Percentiles rank a stretch among this genome's conserved stretches.
Evolutionary conservation across 257 asterid genomes (phyloP).

Genomic region (Cinchona pubescens): DNA sequence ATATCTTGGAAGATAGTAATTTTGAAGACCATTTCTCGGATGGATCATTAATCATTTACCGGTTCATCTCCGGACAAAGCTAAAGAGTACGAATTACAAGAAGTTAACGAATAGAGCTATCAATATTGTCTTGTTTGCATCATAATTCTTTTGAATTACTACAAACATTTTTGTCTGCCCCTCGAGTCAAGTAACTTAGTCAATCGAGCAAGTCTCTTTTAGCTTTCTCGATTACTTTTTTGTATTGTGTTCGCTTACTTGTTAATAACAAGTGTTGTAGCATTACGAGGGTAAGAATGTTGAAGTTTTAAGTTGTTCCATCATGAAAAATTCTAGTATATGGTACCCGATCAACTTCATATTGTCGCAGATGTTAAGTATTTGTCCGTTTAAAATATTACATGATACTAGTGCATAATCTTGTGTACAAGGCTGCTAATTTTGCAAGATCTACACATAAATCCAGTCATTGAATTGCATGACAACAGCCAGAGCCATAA

Average conservation of each 20-base stretch:
- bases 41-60: conserved; percentile 35
- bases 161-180: conserved; percentile 26
- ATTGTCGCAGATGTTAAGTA: too few relatives aligned
- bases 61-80: conserved; percentile 11
- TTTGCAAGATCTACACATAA: background rate
- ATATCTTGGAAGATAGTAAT: background rate
- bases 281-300: too few relatives aligned
- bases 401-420: background rate
- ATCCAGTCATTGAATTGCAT: background rate
- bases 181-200: conserved; percentile 16
- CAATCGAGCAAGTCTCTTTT: too few relatives aligned
- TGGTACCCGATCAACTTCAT: too few relatives aligned
- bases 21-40: conserved; percentile 16
- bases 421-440: background rate
- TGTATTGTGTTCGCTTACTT: too few relatives aligned
- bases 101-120: conserved; percentile 1
- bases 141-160: conserved; percentile 29
- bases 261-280: too few relatives aligned
- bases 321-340: background rate
- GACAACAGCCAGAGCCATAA: background rate
- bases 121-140: conserved; percentile 13
- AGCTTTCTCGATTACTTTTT: background rate
- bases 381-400: background rate
- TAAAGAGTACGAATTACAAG: conserved; percentile 9
- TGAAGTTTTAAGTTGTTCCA: background rate